Percentiles rank a stretch among this genome's conserved stretches.
These are phyloP conservation scores for Oryza meridionalis DNA, from an alignment of 176 grass and related monocot genomes.

Conservation along the genomic window DNA sequence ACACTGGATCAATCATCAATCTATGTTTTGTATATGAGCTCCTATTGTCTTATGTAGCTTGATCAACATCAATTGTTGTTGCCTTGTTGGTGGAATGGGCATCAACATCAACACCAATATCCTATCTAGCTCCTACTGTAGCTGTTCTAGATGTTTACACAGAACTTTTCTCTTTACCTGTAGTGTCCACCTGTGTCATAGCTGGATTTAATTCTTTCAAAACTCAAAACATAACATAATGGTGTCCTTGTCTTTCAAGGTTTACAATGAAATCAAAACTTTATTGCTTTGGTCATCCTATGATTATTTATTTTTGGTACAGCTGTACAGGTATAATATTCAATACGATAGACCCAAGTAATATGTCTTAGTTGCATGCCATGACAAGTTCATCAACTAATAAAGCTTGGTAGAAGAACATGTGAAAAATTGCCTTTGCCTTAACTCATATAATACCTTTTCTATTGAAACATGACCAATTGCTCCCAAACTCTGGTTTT, in stretches of 20 bases:
- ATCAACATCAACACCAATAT: neutral
- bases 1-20: neutral
- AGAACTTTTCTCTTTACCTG: neutral
- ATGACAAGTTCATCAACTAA: neutral
- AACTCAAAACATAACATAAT: neutral
- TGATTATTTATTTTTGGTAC: neutral
- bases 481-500: neutral
- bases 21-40: constrained; percentile 18
- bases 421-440: neutral
- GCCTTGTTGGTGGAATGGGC: neutral
- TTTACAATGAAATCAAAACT: constrained; percentile 8
- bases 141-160: neutral
- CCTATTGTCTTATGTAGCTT: neutral
- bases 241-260: constrained; percentile 1
- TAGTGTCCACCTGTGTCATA: constrained; percentile 3
- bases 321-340: neutral
- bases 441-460: neutral
- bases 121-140: neutral
- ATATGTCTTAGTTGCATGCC: neutral
- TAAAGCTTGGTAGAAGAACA: neutral
- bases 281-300: neutral
- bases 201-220: constrained; percentile 26
- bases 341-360: neutral
- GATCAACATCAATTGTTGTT: neutral
- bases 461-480: neutral